phyloP scores from a whole-genome alignment of 257 asterid species.

The Paraleonurus japonicus region DNA sequence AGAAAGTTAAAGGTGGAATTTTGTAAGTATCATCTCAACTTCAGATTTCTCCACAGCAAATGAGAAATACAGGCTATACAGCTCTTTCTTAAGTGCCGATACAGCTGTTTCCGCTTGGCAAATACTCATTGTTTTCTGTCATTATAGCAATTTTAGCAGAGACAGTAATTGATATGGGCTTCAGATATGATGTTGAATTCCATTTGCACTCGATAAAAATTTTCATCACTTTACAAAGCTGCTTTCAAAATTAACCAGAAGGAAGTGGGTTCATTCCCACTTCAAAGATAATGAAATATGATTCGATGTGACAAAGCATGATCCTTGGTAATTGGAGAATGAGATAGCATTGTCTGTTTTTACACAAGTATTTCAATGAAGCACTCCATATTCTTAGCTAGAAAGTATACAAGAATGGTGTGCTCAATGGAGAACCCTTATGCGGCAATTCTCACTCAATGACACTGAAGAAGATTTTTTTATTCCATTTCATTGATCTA shows the following conservation, averaged over 20 bases:
- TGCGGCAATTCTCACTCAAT: background rate
- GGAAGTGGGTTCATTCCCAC: background rate
- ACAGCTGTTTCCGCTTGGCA: background rate
- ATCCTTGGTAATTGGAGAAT: too few species aligned
- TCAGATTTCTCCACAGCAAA: background rate
- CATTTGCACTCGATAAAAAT: background rate
- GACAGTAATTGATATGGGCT: constrained; percentile 4
- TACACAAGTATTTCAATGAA: too few species aligned
- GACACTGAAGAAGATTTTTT: background rate
- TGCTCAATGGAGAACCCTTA: background rate
- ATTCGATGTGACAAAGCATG: too few species aligned
- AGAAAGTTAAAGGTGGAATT: background rate
- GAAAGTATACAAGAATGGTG: background rate
- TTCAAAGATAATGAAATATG: background rate
- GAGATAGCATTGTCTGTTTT: too few species aligned
- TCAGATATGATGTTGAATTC: background rate
- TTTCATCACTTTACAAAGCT: background rate
- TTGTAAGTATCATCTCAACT: background rate
- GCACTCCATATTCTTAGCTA: too few species aligned
- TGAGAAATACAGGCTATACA: too few species aligned
- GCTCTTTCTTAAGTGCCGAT: too few species aligned
- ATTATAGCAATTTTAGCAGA: background rate
- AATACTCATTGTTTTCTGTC: background rate
- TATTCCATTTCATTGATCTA: background rate
- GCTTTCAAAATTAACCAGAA: background rate